A percentile compares a stretch with the other conserved stretches of the same genome.
Conservation (phyloP, 805 yeast genomes). For the Wickerhamomyces xylosicus region DNA sequence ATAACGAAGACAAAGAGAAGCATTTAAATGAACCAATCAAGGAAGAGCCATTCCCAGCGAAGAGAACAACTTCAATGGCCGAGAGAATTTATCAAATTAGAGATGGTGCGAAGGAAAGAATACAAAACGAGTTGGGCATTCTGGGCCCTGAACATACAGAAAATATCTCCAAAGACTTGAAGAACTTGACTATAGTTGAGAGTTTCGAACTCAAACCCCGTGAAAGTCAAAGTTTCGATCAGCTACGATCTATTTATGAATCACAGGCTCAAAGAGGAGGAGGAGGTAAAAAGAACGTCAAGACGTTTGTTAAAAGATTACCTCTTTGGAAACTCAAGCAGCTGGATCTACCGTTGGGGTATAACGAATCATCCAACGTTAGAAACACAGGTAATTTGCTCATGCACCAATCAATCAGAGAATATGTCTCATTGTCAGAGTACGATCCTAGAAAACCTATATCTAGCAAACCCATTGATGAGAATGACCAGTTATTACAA, state of each 20-base stretch:
- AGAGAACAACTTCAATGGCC: slow-evolving; percentile 10
- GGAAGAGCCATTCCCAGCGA: slow-evolving; percentile 4
- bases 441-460: slow-evolving; percentile 5
- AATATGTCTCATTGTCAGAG: slow-evolving; percentile 21
- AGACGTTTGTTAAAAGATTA: slow-evolving; percentile 24
- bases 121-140: slow-evolving; percentile 9
- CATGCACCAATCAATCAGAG: slow-evolving; percentile 18
- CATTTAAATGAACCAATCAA: not conserved
- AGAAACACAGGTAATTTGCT: slow-evolving; percentile 12
- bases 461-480: slow-evolving; percentile 5
- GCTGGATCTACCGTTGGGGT: not conserved
- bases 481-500: slow-evolving; percentile 2
- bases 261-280: slow-evolving; percentile 11
- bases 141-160: slow-evolving; percentile 5
- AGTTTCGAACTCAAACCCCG: slow-evolving; percentile 10
- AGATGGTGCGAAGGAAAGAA: slow-evolving; percentile 13
- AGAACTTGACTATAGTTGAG: slow-evolving; percentile 27
- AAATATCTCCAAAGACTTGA: slow-evolving; percentile 21
- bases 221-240: slow-evolving; percentile 5
- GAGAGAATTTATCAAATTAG: slow-evolving; percentile 2
- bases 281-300: slow-evolving; percentile 28
- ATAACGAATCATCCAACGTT: not conserved
- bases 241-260: not conserved
- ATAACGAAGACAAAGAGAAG: not conserved
- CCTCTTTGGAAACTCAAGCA: slow-evolving; percentile 6